Percentiles rank a stretch among this genome's conserved stretches.
Evolutionary conservation across 805 yeast species (phyloP).

Genomic region (Candida arabinofermentans): DNA sequence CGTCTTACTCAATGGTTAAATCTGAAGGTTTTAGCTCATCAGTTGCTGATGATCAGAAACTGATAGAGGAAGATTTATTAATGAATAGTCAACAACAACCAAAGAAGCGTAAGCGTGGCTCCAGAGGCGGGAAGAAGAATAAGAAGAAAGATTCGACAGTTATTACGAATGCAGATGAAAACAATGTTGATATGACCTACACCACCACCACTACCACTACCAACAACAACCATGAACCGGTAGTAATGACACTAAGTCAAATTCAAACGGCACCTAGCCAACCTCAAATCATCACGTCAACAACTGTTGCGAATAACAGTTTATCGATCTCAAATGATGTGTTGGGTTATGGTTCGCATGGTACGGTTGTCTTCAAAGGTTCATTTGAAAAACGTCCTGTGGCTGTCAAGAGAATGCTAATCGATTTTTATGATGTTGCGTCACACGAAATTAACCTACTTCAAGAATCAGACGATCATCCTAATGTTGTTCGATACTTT

Average conservation of each 20-base stretch:
- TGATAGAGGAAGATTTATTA: slow-evolving; percentile 25
- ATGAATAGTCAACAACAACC: slow-evolving; percentile 21
- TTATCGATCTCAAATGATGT: slow-evolving; percentile 65
- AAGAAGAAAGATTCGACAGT: slow-evolving; percentile 31
- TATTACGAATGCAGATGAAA: slow-evolving; percentile 8
- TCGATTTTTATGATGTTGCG: slow-evolving; percentile 92
- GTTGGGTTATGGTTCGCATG: slow-evolving; percentile 95
- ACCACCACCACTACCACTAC: no score
- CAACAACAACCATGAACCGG: no score
- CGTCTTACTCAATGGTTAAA: neutral
- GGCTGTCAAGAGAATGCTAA: slow-evolving; percentile 90
- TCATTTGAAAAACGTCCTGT: slow-evolving; percentile 89
- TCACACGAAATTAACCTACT: slow-evolving; percentile 82
- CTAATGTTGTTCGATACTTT: slow-evolving; percentile 88
- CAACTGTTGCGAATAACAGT: slow-evolving; percentile 32
- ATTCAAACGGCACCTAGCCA: slow-evolving; percentile 2
- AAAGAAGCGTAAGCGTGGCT: slow-evolving; percentile 76
- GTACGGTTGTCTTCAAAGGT: slow-evolving; percentile 91
- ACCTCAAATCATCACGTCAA: slow-evolving; percentile 1
- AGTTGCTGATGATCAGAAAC: slow-evolving; percentile 11
- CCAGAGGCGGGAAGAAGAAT: slow-evolving; percentile 74
- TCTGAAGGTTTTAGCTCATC: neutral
- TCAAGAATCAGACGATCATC: slow-evolving; percentile 95
- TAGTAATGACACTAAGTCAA: slow-evolving; percentile 1
- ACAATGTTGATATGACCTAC: no score